These are phyloP conservation scores for Fusarium sp. DNA, from an alignment of 2,329 filamentous ascomycete genomes.

Conservation along the genomic window DNA sequence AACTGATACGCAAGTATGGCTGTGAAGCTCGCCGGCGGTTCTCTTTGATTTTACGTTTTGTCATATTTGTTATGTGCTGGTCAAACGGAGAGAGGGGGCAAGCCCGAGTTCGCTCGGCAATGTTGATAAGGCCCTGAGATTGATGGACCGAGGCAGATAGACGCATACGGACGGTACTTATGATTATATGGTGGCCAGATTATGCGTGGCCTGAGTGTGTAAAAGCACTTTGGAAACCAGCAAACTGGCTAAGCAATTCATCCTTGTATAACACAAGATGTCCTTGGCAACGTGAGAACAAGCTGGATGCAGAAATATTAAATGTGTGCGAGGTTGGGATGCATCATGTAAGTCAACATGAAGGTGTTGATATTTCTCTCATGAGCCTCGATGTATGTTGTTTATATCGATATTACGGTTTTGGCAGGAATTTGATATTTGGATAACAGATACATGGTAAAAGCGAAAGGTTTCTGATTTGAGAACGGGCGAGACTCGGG, in stretches of 20 bases:
- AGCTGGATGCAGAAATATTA: no score
- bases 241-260: slow-evolving; percentile 2
- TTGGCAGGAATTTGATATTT: no score
- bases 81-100: not conserved
- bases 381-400: no score
- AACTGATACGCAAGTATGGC: not conserved
- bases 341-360: no score
- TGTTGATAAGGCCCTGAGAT: slow-evolving; percentile 9
- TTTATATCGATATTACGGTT: no score
- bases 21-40: not conserved
- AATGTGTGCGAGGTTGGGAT: no score
- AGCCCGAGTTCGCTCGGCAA: slow-evolving; percentile 3
- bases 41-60: slow-evolving; percentile 5
- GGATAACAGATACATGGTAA: not conserved
- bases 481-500: slow-evolving; percentile 2
- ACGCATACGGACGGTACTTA: slow-evolving; percentile 32
- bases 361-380: no score
- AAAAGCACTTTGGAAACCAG: slow-evolving; percentile 1
- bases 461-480: not conserved
- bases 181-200: slow-evolving; percentile 21
- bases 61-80: not conserved
- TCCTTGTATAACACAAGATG: not conserved
- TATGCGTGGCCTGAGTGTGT: slow-evolving; percentile 16
- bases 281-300: not conserved
- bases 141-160: slow-evolving; percentile 24